Evolutionary conservation across 768 basidiomycete species (phyloP).

Genomic region (Neoboletus magnificus): DNA sequence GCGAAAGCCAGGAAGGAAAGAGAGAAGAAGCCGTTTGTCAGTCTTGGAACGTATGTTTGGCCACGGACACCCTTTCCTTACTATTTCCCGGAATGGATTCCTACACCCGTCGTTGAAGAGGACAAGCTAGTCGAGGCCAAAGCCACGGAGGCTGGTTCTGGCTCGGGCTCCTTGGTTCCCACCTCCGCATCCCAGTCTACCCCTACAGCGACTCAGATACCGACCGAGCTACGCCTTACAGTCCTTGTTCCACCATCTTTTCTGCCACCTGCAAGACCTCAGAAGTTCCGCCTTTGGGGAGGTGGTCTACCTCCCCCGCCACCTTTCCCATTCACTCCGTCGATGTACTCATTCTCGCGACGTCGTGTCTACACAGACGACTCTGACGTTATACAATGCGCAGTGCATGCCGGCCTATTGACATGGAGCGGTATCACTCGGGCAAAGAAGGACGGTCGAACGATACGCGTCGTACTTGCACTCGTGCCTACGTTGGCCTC

Average conservation of each 20-base stretch:
- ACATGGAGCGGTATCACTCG: slow-evolving; percentile 40
- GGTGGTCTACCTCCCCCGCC: slow-evolving; percentile 50
- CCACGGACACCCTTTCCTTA: slow-evolving; percentile 33
- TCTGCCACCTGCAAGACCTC: slow-evolving; percentile 53
- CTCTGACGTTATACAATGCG: slow-evolving; percentile 67
- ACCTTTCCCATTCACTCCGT: slow-evolving; percentile 29
- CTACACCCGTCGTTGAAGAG: slow-evolving; percentile 25
- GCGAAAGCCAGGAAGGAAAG: slow-evolving; percentile 30
- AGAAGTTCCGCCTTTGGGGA: slow-evolving; percentile 64
- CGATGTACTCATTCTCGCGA: slow-evolving; percentile 29
- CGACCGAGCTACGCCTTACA: slow-evolving; percentile 39
- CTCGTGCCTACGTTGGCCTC: slow-evolving; percentile 39
- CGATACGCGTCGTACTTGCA: slow-evolving; percentile 41
- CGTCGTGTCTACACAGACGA: slow-evolving; percentile 77
- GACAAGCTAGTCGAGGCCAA: slow-evolving; percentile 21
- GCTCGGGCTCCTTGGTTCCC: slow-evolving; percentile 29
- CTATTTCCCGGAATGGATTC: slow-evolving; percentile 34
- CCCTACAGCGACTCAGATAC: slow-evolving; percentile 13
- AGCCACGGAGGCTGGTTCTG: slow-evolving; percentile 19
- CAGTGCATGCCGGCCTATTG: slow-evolving; percentile 59
- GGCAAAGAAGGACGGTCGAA: slow-evolving; percentile 37
- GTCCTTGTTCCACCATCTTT: slow-evolving; percentile 58
- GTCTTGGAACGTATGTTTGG: slow-evolving; percentile 30
- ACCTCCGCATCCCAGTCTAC: slow-evolving; percentile 6
- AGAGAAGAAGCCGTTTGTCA: slow-evolving; percentile 28